Base-by-base conservation (phyloP, 345 rosid species). In the Mallotus nudiflorus region DNA sequence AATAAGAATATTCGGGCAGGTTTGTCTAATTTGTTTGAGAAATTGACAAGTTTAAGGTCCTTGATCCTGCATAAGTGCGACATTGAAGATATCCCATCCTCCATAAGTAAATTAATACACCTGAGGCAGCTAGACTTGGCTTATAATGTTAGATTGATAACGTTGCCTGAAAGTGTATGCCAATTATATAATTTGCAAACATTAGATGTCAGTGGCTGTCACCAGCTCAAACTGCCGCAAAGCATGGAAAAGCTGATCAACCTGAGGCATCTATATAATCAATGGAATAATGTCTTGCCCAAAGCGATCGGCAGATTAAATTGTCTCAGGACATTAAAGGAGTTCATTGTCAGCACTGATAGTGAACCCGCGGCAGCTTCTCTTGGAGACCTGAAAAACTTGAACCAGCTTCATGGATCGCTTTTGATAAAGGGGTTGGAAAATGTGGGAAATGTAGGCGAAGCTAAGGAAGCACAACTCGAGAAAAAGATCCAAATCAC, bases 51-150 rank as follows among this genome's bases (percentile, higher is more conserved):
- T 60, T 60, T 60, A 16, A 60, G 64, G n/a, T 18, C 42, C 64
- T 60, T 60, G n/a, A 60, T 35, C 64, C 20, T 60, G 64, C 19
- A 27, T 9, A 60, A 60, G 27, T 60, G 64, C 9, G 22, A 20
- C 64, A 35, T 60, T n/a, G 27, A 1, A n/a, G 64, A 60, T n/a
- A 35, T 60, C 22, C 64, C 64, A 60, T 60, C 64, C 16, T 33
- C 64, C 0, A 12, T 60, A 33, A n/a, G 45, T 9, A 37, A n/a
- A n/a, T n/a, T n/a, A n/a, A n/a, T n/a, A 60, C 64, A 60, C 22
- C 12, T 60, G 27, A 35, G 64, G 9, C 64, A 60, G 19, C 35
- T 60, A 10, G 64, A 60, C 27, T 60, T 60, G 64, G 35, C 64
- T 60, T 9, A n/a, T 12, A 60, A 60, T 18, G 35, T 35, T 27